Percentiles rank a stretch among this genome's conserved stretches.
Conservation (phyloP, 345 rosid species). For the Eucalyptus pauciflora region DNA sequence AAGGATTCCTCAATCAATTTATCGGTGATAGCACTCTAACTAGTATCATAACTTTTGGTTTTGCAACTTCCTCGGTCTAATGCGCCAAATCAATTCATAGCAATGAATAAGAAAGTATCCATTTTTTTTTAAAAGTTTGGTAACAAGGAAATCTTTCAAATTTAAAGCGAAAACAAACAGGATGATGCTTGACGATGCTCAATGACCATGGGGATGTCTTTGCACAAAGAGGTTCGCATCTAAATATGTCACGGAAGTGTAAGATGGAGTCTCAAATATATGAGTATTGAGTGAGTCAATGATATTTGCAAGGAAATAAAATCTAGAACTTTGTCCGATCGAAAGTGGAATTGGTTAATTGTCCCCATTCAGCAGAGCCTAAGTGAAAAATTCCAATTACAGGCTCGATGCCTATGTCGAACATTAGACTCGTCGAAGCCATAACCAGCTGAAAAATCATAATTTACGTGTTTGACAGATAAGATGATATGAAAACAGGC, state of each 20-base stretch:
- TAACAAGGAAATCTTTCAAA: background rate
- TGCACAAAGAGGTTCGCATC: background rate
- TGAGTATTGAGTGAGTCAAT: background rate
- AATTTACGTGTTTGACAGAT: background rate
- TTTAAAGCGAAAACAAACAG: background rate
- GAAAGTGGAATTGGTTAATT: background rate
- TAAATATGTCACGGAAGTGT: background rate
- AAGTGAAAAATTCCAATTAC: background rate
- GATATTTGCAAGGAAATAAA: background rate
- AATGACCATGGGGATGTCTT: background rate
- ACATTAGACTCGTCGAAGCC: background rate
- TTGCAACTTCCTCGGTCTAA: background rate
- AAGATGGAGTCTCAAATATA: background rate
- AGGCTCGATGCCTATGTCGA: background rate
- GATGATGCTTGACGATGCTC: background rate
- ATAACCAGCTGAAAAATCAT: background rate
- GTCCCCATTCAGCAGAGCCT: background rate
- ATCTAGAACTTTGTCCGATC: background rate
- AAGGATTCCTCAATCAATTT: background rate
- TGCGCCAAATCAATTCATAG: fast-evolving
- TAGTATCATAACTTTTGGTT: background rate
- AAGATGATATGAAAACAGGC: background rate
- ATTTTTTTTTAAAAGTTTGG: no score
- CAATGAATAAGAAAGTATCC: background rate
- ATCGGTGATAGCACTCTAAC: background rate